A percentile compares a stretch with the other conserved stretches of the same genome.
Evolutionary conservation across 495 filamentous ascomycete genomes (phyloP).

Genomic region (Pseudevernia furfuracea): DNA sequence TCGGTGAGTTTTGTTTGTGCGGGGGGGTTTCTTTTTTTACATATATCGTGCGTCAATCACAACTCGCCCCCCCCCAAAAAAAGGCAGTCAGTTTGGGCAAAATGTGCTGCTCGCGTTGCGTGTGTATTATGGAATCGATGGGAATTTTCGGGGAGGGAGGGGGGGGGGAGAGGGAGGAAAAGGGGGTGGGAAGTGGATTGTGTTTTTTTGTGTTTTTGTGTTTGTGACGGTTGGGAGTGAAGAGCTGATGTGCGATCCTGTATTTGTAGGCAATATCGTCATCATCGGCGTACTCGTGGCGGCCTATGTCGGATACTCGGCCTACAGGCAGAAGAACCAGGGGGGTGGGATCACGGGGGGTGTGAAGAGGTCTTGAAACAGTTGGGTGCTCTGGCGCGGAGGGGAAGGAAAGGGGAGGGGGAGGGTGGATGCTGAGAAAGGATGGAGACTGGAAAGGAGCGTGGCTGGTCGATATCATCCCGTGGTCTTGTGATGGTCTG

Average conservation of each 20-base stretch:
- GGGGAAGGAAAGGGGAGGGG: background rate
- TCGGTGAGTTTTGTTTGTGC: conserved; percentile 32
- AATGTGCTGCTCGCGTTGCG: background rate
- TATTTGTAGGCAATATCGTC: conserved; percentile 39
- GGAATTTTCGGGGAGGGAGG: no score
- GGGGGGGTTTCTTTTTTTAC: no score
- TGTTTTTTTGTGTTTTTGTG: no score
- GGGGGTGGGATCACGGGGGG: conserved; percentile 18
- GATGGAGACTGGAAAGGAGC: background rate
- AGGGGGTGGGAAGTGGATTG: background rate
- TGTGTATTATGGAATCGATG: no score
- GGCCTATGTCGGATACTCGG: conserved; percentile 36
- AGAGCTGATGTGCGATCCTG: background rate
- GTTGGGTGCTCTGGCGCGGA: background rate
- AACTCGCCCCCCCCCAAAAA: no score
- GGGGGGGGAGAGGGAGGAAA: no score
- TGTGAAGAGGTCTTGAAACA: conserved; percentile 23
- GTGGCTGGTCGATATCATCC: background rate
- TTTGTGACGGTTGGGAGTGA: no score
- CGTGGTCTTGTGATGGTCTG: background rate
- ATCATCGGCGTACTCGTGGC: conserved; percentile 43
- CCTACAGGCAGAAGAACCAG: conserved; percentile 32
- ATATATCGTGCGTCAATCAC: no score
- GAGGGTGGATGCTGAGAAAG: no score
- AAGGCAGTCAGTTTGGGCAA: no score